Base-by-base conservation (phyloP, 176 grass and related monocot genomes). In the Bonia amplexicaulis region DNA sequence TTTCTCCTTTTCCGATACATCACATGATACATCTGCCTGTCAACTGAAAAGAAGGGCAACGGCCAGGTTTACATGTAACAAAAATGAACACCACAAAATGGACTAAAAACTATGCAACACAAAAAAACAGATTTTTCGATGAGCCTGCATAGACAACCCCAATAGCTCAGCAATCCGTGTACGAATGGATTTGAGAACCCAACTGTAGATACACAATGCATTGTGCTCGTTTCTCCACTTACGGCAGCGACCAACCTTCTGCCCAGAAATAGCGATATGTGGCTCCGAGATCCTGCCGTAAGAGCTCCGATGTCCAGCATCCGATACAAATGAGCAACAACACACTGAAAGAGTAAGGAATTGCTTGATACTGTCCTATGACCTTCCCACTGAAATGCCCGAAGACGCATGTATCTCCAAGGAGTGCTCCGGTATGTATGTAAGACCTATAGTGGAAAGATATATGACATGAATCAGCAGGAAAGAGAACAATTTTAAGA, bases 401-500 rank as follows among this genome's bases (percentile, higher is more conserved):
- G 97, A 91, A 59, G 92, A 92, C 25, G 97, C 91, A 80, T 99
- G 80, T 83, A 99, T 99, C 84, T 99, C 90, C 88, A 99, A 81
- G 31, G 97, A 92, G 26, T 92, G 93, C 75, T 96, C 97, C 5
- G 97, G 97, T 73, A 94, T 89, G 74, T 92, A 99, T 26, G 91
- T 89, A 72, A 92, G 62, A 69, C 97, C 97, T 99, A 84, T 23
- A 46, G 54, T 12, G 26, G 44, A 84, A 87, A n/a, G 19, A 65
- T 19, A 37, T 25, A 69, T 40, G 29, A 4, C 35, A 26, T 37
- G 26, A 80, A 70, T 65, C 39, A 88, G 64, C 49, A 67, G 42
- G 9, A 37, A 89, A 44, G 29, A 76, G 8, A 79, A 76, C 42
- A 31, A 9, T 29, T 46, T 78, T 71, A 49, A 74, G 57, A 42